Base-by-base conservation (phyloP, 306 rosid species). In the Glycine tomentella region DNA sequence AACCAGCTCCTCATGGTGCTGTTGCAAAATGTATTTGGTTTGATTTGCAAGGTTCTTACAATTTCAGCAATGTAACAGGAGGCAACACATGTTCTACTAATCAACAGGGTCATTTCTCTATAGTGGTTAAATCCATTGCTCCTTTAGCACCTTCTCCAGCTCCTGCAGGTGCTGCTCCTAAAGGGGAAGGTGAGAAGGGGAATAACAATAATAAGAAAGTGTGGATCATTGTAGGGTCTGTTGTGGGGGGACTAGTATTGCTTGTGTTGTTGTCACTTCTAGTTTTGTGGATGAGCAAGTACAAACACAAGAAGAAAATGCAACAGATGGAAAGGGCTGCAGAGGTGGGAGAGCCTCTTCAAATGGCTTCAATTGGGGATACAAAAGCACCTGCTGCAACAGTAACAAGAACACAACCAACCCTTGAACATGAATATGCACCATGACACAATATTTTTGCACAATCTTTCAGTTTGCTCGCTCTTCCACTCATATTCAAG, bases 271-370 rank as follows among this genome's bases (percentile, higher is more conserved):
- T 87, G 64, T 71, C 78, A 7, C 78, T 83, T 64, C 85, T 96
- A 86, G 82, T 87, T 72, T 66, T 90, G 69, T 93, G 97, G 91
- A 72, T 69, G 69, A 82, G 33, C 9, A 93, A 87, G 72, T 89
- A 67, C 86, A 91, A 86, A 83, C 55, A 86, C 2, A 83, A 86
- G 88, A 96, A 87, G 87, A 91, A 79, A 82, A 80, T 91, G 97
- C 87, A 88, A 51, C 82, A 80, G 83, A 96, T 96, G 99, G 98
- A 96, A n/a, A n/a, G n/a, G n/a, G n/a, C n/a, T n/a, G n/a, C n/a
- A n/a, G n/a, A n/a, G n/a, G n/a, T n/a, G n/a, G n/a, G n/a, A n/a
- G n/a, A n/a, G n/a, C n/a, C n/a, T n/a, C n/a, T n/a, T n/a, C n/a
- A n/a, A n/a, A n/a, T n/a, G n/a, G n/a, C n/a, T n/a, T n/a, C n/a